phyloP scores from a whole-genome alignment of 2,329 filamentous ascomycete genomes.

The Ramularia endophylla region DNA sequence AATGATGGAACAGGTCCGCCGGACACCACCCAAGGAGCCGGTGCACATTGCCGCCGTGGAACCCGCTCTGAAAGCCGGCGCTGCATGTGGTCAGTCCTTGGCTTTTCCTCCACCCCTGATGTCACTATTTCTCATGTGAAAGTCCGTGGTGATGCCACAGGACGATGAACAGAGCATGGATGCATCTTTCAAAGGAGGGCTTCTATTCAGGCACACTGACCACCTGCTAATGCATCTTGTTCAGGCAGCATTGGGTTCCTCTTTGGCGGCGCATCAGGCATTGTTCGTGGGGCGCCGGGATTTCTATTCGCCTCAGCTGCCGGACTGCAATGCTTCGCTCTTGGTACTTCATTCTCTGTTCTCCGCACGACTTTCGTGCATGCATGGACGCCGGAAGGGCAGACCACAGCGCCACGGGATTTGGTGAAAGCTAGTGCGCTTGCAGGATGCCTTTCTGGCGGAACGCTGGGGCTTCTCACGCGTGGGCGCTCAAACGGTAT shows the following conservation, averaged over 20 bases:
- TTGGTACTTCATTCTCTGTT: conserved; percentile 75
- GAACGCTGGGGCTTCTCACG: conserved; percentile 49
- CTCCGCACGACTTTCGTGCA: conserved; percentile 35
- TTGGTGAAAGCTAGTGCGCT: conserved; percentile 62
- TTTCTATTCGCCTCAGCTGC: conserved; percentile 65
- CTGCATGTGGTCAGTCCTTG: conserved; percentile 27
- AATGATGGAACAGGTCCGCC: conserved; percentile 4
- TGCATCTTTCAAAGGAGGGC: too few relatives aligned
- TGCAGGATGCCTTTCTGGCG: conserved; percentile 62
- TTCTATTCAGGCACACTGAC: too few relatives aligned
- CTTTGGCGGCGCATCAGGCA: conserved; percentile 41
- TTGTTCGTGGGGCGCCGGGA: conserved; percentile 59
- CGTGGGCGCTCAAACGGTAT: conserved; percentile 51
- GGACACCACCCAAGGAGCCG: conserved; percentile 14
- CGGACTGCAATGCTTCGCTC: conserved; percentile 73
- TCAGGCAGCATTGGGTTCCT: conserved; percentile 61
- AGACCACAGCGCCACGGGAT: conserved; percentile 38
- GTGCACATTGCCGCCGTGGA: conserved; percentile 19
- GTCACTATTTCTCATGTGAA: not conserved
- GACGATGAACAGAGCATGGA: too few relatives aligned
- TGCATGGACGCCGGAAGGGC: conserved; percentile 22
- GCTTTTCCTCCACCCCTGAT: conserved; percentile 3
- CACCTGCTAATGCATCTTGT: too few relatives aligned
- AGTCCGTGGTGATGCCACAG: too few relatives aligned
- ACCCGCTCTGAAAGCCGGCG: conserved; percentile 30